Evolutionary conservation across 2,329 filamentous ascomycete genomes (phyloP).

Genomic region (Chaetothyriales sp.): DNA sequence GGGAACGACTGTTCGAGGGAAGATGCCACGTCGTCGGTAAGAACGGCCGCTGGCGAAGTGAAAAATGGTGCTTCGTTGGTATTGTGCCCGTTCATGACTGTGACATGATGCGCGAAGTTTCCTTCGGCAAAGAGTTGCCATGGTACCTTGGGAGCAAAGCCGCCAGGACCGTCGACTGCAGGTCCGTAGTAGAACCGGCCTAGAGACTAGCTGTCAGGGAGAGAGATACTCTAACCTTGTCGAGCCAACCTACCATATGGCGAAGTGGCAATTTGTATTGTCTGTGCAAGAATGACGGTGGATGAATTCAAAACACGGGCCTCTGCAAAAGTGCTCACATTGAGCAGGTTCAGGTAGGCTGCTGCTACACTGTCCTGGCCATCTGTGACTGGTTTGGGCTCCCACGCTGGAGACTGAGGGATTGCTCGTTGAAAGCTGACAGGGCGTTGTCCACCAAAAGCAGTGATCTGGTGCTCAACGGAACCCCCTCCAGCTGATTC

Average conservation of each 20-base stretch:
- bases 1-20: slow-evolving; percentile 18
- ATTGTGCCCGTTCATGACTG: slow-evolving; percentile 35
- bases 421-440: slow-evolving; percentile 29
- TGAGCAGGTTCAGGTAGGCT: slow-evolving; percentile 28
- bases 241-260: slow-evolving; percentile 27
- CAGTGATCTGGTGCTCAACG: slow-evolving; percentile 44
- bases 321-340: slow-evolving; percentile 32
- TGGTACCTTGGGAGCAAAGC: slow-evolving; percentile 36
- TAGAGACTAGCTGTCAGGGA: not conserved
- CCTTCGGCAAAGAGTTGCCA: slow-evolving; percentile 30
- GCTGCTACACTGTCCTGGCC: slow-evolving; percentile 28
- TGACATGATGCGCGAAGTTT: slow-evolving; percentile 32
- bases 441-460: slow-evolving; percentile 31
- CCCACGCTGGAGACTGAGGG: slow-evolving; percentile 30
- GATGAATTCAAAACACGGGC: slow-evolving; percentile 29
- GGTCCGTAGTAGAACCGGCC: slow-evolving; percentile 28
- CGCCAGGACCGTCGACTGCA: slow-evolving; percentile 30
- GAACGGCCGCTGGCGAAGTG: slow-evolving; percentile 23
- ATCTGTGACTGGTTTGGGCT: slow-evolving; percentile 23
- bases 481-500: slow-evolving; percentile 41
- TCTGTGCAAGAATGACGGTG: slow-evolving; percentile 32
- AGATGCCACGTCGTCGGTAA: slow-evolving; percentile 15
- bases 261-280: slow-evolving; percentile 26
- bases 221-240: not conserved
- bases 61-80: slow-evolving; percentile 30